Conservation (phyloP, 805 yeast species). For the Kluyveromyces lactis region DNA sequence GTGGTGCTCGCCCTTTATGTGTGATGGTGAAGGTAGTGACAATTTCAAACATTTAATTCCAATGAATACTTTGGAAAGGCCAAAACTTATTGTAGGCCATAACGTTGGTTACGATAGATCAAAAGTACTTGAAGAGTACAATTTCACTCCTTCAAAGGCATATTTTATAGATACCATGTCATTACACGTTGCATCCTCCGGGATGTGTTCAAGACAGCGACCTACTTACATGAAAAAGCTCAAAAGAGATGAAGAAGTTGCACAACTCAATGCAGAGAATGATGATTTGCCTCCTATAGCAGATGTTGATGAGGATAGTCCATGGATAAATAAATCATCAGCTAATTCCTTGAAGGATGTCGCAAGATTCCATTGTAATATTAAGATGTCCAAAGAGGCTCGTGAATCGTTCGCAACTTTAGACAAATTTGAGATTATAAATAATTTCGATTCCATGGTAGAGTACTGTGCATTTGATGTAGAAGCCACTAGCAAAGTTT, state of each 20-base stretch:
- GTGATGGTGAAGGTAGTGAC: slow-evolving; percentile 29
- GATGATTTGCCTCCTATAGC: slow-evolving; percentile 16
- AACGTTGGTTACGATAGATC: slow-evolving; percentile 90
- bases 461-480: slow-evolving; percentile 85
- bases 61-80: slow-evolving; percentile 40
- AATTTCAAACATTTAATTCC: slow-evolving; percentile 66
- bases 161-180: slow-evolving; percentile 90
- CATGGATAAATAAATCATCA: slow-evolving; percentile 77
- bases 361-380: slow-evolving; percentile 67
- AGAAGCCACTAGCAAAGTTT: slow-evolving; percentile 60
- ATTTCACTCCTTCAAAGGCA: slow-evolving; percentile 53
- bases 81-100: slow-evolving; percentile 75
- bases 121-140: slow-evolving; percentile 75
- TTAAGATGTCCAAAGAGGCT: slow-evolving; percentile 53
- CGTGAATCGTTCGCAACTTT: slow-evolving; percentile 56
- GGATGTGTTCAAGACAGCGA: slow-evolving; percentile 89
- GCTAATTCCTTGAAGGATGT: slow-evolving; percentile 75
- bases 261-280: slow-evolving; percentile 13
- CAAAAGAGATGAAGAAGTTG: slow-evolving; percentile 23
- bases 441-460: slow-evolving; percentile 54
- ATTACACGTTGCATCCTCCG: slow-evolving; percentile 80
- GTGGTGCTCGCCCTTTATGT: slow-evolving; percentile 86
- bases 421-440: slow-evolving; percentile 45
- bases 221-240: slow-evolving; percentile 62
- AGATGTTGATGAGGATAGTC: slow-evolving; percentile 45